Conservation (phyloP, 106 monocot species). For the Dendrobium officinale region DNA sequence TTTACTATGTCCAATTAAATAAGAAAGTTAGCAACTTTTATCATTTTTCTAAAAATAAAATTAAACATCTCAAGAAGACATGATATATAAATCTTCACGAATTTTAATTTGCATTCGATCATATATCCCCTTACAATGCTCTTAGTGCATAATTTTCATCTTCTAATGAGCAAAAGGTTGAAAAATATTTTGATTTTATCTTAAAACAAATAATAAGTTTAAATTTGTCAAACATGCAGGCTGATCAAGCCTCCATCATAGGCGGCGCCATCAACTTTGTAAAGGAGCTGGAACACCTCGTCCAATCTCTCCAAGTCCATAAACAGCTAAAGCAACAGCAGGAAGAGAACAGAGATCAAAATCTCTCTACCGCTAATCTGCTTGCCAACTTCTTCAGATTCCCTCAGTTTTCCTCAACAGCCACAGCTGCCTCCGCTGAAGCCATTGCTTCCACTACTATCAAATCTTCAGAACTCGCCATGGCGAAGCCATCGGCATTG, state of each 20-base stretch:
- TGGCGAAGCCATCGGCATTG: background rate
- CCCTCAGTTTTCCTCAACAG: constrained; percentile 33
- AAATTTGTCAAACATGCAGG: constrained; percentile 11
- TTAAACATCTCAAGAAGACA: no score
- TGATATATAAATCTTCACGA: no score
- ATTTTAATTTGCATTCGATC: no score
- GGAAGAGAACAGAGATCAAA: background rate
- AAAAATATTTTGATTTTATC: no score
- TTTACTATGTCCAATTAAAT: no score
- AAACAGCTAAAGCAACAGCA: constrained; percentile 13
- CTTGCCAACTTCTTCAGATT: constrained; percentile 42
- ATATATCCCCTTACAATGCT: background rate
- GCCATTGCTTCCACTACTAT: no score
- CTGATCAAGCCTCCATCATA: constrained; percentile 61
- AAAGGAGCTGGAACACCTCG: constrained; percentile 55
- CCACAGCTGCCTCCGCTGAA: background rate
- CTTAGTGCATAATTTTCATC: background rate
- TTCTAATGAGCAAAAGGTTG: no score
- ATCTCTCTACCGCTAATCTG: constrained; percentile 6
- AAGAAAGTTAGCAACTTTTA: no score
- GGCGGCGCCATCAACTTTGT: constrained; percentile 63
- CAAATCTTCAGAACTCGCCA: no score
- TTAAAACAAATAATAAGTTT: no score
- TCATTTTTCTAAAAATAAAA: no score
- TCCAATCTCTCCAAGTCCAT: constrained; percentile 42